Evolutionary conservation across 1,139 yeast genomes (phyloP).

Genomic region (Debaryomyces fabryi): DNA sequence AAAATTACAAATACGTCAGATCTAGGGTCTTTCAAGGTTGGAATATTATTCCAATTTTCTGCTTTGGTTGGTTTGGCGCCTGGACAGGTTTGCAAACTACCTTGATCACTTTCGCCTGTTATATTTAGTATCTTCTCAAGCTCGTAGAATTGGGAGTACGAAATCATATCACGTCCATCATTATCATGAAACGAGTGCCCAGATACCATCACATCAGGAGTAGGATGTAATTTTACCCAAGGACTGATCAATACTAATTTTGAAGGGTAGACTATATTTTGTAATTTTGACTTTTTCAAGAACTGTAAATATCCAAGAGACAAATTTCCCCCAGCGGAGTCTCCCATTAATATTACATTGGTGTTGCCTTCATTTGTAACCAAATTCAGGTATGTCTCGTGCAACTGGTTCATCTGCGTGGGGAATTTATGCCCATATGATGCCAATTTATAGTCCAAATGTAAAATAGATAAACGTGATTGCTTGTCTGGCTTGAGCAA

Average conservation of each 20-base stretch:
- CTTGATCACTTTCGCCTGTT: slow-evolving; percentile 15
- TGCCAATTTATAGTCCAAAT: slow-evolving; percentile 44
- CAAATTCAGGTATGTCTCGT: slow-evolving; percentile 32
- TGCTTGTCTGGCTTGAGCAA: slow-evolving; percentile 31
- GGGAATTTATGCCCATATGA: slow-evolving; percentile 36
- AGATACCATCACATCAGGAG: slow-evolving; percentile 19
- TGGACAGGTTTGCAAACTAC: slow-evolving; percentile 18
- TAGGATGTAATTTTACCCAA: slow-evolving; percentile 33
- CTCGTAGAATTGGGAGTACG: slow-evolving; percentile 13
- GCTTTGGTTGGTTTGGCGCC: slow-evolving; percentile 18
- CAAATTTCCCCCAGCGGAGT: slow-evolving; percentile 48
- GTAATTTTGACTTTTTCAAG: slow-evolving; percentile 18
- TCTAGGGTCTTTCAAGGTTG: slow-evolving; percentile 30
- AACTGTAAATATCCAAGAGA: slow-evolving; percentile 32
- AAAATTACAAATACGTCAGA: slow-evolving; percentile 33
- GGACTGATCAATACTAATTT: slow-evolving; percentile 41
- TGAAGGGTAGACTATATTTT: slow-evolving; percentile 29
- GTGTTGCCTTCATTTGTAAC: slow-evolving; percentile 28
- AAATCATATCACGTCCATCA: slow-evolving; percentile 34
- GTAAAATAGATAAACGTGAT: slow-evolving; percentile 31
- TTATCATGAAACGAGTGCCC: slow-evolving; percentile 43
- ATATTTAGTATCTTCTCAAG: slow-evolving; percentile 8
- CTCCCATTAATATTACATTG: slow-evolving; percentile 41
- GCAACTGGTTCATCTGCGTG: slow-evolving; percentile 38
- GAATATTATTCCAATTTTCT: slow-evolving; percentile 39